These are phyloP conservation scores for Botrytis hyacinthi DNA, from an alignment of 2,329 filamentous ascomycete species.

Conservation along the genomic window DNA sequence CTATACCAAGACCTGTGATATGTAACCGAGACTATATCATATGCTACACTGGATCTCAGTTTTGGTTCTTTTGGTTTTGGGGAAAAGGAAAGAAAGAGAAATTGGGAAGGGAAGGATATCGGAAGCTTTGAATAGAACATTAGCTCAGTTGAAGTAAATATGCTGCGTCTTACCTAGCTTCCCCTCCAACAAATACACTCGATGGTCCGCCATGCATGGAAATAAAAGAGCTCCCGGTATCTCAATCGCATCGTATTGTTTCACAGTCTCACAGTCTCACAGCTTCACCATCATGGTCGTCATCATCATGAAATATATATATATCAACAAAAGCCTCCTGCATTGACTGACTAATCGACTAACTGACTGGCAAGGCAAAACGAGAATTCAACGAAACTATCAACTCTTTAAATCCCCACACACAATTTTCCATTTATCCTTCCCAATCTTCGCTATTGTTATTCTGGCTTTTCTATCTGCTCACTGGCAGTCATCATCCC, in stretches of 20 bases:
- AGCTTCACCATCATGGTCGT: background rate
- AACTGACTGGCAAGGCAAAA: slow-evolving; percentile 15
- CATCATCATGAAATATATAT: background rate
- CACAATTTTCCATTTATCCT: background rate
- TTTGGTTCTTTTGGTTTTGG: background rate
- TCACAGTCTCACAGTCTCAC: background rate
- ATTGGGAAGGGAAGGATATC: no score
- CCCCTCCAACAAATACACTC: no score
- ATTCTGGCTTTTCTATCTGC: background rate
- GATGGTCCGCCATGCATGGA: no score
- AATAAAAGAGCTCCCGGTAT: background rate
- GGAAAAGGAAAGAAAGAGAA: no score
- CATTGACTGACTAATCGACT: slow-evolving; percentile 20
- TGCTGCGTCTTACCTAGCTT: background rate
- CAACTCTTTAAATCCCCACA: background rate
- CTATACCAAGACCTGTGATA: background rate
- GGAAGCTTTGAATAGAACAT: no score
- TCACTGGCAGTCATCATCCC: background rate
- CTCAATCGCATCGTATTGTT: background rate
- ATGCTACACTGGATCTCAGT: background rate
- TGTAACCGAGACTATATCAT: background rate
- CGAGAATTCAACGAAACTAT: background rate
- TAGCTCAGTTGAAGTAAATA: background rate
- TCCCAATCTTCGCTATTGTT: background rate
- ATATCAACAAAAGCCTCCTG: slow-evolving; percentile 21